Conservation (phyloP, 345 rosid genomes). For the Gossypium australe region DNA sequence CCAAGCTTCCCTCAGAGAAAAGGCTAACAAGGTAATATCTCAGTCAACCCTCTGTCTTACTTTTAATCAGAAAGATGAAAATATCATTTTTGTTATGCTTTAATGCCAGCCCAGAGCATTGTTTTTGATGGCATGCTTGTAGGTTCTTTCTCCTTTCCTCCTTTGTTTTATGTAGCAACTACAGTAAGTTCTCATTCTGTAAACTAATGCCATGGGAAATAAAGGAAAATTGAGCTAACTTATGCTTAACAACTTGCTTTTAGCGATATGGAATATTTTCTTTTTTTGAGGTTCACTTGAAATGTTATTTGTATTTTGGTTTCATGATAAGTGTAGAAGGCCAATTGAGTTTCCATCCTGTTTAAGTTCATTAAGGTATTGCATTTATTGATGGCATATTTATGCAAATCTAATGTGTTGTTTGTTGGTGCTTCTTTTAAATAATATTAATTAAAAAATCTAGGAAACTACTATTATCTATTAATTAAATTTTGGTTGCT, state of each 20-base stretch:
- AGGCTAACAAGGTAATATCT: slow-evolving; percentile 62
- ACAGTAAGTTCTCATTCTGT: neutral
- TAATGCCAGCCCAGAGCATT: neutral
- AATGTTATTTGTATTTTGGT: neutral
- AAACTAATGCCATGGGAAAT: neutral
- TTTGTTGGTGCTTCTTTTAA: neutral
- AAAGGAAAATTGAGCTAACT: neutral
- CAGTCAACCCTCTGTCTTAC: neutral
- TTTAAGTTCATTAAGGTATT: neutral
- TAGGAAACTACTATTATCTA: neutral
- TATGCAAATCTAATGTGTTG: neutral
- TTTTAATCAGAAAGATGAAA: neutral
- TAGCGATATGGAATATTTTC: neutral
- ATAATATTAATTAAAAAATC: neutral
- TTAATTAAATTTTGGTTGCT: neutral
- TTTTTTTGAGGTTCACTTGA: neutral
- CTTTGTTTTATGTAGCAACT: neutral
- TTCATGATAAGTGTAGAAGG: neutral
- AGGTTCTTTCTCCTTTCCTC: neutral
- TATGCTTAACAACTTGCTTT: neutral
- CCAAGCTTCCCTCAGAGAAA: slow-evolving; percentile 83
- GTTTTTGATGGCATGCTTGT: neutral
- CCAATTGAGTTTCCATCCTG: neutral
- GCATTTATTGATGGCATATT: neutral
- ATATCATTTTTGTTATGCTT: neutral